A percentile compares a stretch with the other conserved stretches of the same genome.
Evolutionary conservation across 495 filamentous ascomycete genomes (phyloP).

Genomic region (Hapsidospora chrysogenum): DNA sequence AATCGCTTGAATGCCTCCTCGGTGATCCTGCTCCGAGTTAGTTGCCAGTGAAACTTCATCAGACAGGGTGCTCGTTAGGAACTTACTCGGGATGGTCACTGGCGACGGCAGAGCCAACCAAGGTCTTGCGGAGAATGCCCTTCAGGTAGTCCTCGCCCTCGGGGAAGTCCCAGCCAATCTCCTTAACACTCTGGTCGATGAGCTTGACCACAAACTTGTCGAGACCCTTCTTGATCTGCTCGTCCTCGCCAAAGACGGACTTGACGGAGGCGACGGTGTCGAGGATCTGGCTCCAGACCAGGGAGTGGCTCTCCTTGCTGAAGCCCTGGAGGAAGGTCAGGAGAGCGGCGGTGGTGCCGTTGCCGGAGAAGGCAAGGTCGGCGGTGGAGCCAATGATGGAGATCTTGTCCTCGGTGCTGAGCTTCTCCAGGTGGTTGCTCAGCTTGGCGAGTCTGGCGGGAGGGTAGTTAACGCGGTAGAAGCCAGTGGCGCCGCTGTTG

Average conservation of each 20-base stretch:
- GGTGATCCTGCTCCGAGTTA: slow-evolving; percentile 37
- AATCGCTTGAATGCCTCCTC: slow-evolving; percentile 61
- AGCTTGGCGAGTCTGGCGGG: slow-evolving; percentile 62
- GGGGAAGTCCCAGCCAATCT: slow-evolving; percentile 71
- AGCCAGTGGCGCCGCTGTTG: slow-evolving; percentile 74
- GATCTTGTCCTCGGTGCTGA: slow-evolving; percentile 80
- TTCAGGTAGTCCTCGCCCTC: slow-evolving; percentile 65
- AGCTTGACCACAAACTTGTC: slow-evolving; percentile 59
- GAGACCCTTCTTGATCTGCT: slow-evolving; percentile 40
- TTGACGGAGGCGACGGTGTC: slow-evolving; percentile 41
- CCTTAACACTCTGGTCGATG: slow-evolving; percentile 50
- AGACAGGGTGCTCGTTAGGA: not conserved
- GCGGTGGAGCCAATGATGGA: slow-evolving; percentile 82
- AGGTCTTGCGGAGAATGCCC: slow-evolving; percentile 59
- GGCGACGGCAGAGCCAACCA: slow-evolving; percentile 57
- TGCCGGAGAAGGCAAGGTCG: slow-evolving; percentile 73
- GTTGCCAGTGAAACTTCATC: slow-evolving; percentile 4
- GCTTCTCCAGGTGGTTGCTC: slow-evolving; percentile 49
- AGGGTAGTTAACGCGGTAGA: slow-evolving; percentile 88
- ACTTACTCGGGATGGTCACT: slow-evolving; percentile 56
- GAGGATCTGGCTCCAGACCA: slow-evolving; percentile 78
- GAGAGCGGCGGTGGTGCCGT: slow-evolving; percentile 62
- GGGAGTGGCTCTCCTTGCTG: slow-evolving; percentile 60
- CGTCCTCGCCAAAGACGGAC: slow-evolving; percentile 34
- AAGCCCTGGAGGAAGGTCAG: slow-evolving; percentile 69